Evolutionary conservation across 2,329 filamentous ascomycete genomes (phyloP).

Genomic region (Metarhizium anisopliae): DNA sequence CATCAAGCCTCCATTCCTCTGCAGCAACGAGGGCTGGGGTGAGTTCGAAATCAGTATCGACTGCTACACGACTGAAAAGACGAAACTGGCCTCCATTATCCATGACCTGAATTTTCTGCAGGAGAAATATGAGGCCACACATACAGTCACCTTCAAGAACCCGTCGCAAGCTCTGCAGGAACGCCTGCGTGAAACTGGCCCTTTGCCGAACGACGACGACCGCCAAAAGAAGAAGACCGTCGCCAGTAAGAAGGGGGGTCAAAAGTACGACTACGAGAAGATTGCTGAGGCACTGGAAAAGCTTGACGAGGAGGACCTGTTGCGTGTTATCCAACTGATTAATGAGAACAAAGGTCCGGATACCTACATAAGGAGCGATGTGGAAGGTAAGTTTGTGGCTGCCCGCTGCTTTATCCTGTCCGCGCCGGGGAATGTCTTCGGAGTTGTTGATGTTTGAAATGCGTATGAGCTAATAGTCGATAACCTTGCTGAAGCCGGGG

Average conservation of each 20-base stretch:
- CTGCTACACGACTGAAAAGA: slow-evolving; percentile 76
- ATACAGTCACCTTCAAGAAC: slow-evolving; percentile 82
- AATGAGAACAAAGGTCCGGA: slow-evolving; percentile 93
- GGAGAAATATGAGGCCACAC: slow-evolving; percentile 72
- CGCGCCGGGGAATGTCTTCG: slow-evolving; percentile 5
- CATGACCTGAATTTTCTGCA: slow-evolving; percentile 92
- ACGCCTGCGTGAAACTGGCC: slow-evolving; percentile 72
- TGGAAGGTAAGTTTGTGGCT: slow-evolving; percentile 62
- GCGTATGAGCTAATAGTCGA: slow-evolving; percentile 23
- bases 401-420: slow-evolving; percentile 5
- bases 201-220: slow-evolving; percentile 68
- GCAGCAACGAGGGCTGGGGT: slow-evolving; percentile 93
- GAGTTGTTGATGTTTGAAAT: slow-evolving; percentile 21
- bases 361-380: slow-evolving; percentile 94
- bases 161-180: slow-evolving; percentile 79
- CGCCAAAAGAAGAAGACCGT: slow-evolving; percentile 51
- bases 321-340: slow-evolving; percentile 95
- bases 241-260: slow-evolving; percentile 68
- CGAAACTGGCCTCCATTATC: slow-evolving; percentile 61
- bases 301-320: slow-evolving; percentile 83
- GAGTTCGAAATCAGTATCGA: slow-evolving; percentile 94
- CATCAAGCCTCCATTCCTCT: slow-evolving; percentile 77
- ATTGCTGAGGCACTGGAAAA: slow-evolving; percentile 85
- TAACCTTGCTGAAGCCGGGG: slow-evolving; percentile 56
- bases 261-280: slow-evolving; percentile 82